Percentiles rank a stretch among this genome's conserved stretches.
phyloP scores from a whole-genome alignment of 306 rosid genomes.

The Quercus suber region DNA sequence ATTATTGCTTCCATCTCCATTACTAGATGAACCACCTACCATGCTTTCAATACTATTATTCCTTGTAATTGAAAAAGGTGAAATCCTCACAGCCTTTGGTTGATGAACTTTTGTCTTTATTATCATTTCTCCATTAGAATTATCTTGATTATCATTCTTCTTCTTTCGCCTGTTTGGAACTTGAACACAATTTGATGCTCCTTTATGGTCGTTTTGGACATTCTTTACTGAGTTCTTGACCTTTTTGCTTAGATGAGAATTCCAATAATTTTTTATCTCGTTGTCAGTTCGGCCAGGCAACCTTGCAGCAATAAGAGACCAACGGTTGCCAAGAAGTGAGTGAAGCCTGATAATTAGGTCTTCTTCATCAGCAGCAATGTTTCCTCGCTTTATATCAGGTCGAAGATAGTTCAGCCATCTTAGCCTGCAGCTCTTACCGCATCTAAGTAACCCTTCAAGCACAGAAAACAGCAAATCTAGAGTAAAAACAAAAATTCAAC shows the following conservation, averaged over 20 bases:
- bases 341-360: slow-evolving; percentile 77
- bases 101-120: slow-evolving; percentile 46
- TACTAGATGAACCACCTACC: slow-evolving; percentile 37
- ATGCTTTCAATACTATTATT: slow-evolving; percentile 45
- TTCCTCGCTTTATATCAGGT: slow-evolving; percentile 81
- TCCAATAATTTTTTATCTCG: slow-evolving; percentile 83
- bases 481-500: neutral
- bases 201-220: slow-evolving; percentile 34
- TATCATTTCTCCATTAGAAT: slow-evolving; percentile 7
- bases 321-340: slow-evolving; percentile 74
- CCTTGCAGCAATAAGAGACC: slow-evolving; percentile 85
- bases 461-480: neutral
- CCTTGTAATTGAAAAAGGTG: slow-evolving; percentile 32
- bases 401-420: slow-evolving; percentile 89
- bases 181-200: slow-evolving; percentile 10
- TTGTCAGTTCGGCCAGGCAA: slow-evolving; percentile 83
- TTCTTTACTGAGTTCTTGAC: slow-evolving; percentile 28
- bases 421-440: slow-evolving; percentile 84
- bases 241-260: slow-evolving; percentile 64
- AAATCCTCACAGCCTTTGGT: slow-evolving; percentile 65
- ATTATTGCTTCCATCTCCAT: slow-evolving; percentile 6
- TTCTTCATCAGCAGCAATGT: slow-evolving; percentile 71
- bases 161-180: slow-evolving; percentile 16
- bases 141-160: slow-evolving; percentile 19
- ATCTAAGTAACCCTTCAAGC: slow-evolving; percentile 65